Evolutionary conservation across 768 basidiomycete genomes (phyloP), one percentile per base, ranked within the genome.

Genomic region (Tricholoma terreum): DNA sequence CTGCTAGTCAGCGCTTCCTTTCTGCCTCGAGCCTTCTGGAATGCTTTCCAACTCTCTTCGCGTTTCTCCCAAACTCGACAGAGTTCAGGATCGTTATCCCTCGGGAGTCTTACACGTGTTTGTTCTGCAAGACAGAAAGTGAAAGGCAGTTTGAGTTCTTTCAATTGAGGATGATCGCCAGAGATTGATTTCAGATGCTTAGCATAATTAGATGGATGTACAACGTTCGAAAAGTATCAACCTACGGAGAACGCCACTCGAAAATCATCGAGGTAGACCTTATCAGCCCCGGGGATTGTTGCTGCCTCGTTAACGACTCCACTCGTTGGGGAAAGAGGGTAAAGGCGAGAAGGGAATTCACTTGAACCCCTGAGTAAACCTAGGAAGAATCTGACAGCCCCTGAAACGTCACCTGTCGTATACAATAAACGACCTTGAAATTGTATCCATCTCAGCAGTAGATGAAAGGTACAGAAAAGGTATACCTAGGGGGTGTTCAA

Each of bases 261-360:
- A 65, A 98, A 92, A 73, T 99, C 96, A 57, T 96, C 92, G 34
- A 98, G 67, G 57, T 83, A 88, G 6, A 92, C 76, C 57, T 85
- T 87, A 56, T 88, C 89, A 46, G 82, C 78, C 43, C 71, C 70
- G 4, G 65, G 62, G 34, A 59, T 64, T 50, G 77, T 75, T 46
- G 38, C 62, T 19, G 65, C 66, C 4, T 35, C 61, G 52, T 58
- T 52, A 46, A 60, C 24, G 38, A 36, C 24, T 33, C 65, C 69
- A 58, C 63, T 69, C 15, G 65, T 51, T 1, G 55, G 59, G 6
- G 60, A 61, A 17, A 50, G 45, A 33, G 17, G 58, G 17, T 12
- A 38, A 34, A 40, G 5, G 30, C 33, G 50, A 21, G 61, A 60
- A 30, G 55, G 45, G 17, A 55, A 35, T 6, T 55, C 50, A 27